phyloP scores from a whole-genome alignment of 1,139 yeast genomes.

The Hansenula sp. region DNA sequence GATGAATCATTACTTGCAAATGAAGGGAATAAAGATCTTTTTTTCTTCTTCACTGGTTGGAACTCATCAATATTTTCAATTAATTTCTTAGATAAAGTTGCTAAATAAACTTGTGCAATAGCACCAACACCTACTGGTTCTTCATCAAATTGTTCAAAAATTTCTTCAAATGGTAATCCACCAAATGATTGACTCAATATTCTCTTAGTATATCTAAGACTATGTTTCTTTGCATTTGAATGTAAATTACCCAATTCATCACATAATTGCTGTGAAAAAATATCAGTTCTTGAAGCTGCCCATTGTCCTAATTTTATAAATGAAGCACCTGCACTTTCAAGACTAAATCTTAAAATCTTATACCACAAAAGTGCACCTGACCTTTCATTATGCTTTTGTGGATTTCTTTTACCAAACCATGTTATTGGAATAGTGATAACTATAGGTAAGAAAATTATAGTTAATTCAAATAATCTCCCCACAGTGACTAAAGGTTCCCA shows the following conservation, averaged over 20 bases:
- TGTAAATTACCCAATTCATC: slow-evolving; percentile 73
- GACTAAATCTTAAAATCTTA: slow-evolving; percentile 54
- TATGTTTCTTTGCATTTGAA: slow-evolving; percentile 77
- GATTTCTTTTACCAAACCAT: slow-evolving; percentile 48
- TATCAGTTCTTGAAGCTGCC: slow-evolving; percentile 99
- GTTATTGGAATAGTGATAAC: slow-evolving; percentile 61
- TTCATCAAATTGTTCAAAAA: slow-evolving; percentile 75
- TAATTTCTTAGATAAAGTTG: slow-evolving; percentile 50
- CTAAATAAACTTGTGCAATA: slow-evolving; percentile 91
- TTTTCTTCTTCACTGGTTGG: slow-evolving; percentile 9
- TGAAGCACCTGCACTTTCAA: slow-evolving; percentile 90
- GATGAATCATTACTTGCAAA: neutral
- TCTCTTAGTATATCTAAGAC: slow-evolving; percentile 53
- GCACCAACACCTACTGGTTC: slow-evolving; percentile 93
- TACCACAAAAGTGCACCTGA: slow-evolving; percentile 75
- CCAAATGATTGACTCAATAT: slow-evolving; percentile 61
- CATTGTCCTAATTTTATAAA: slow-evolving; percentile 96
- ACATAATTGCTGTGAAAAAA: slow-evolving; percentile 78
- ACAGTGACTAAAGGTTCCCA: slow-evolving; percentile 69
- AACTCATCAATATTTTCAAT: slow-evolving; percentile 31
- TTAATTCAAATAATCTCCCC: slow-evolving; percentile 63
- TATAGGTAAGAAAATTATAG: slow-evolving; percentile 68
- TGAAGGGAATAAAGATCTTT: slow-evolving; percentile 2
- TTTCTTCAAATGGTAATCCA: slow-evolving; percentile 57
- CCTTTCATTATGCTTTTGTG: slow-evolving; percentile 32